Conservation (phyloP, 352 stramenopile species). For the Globisporangium recalcitrans region DNA sequence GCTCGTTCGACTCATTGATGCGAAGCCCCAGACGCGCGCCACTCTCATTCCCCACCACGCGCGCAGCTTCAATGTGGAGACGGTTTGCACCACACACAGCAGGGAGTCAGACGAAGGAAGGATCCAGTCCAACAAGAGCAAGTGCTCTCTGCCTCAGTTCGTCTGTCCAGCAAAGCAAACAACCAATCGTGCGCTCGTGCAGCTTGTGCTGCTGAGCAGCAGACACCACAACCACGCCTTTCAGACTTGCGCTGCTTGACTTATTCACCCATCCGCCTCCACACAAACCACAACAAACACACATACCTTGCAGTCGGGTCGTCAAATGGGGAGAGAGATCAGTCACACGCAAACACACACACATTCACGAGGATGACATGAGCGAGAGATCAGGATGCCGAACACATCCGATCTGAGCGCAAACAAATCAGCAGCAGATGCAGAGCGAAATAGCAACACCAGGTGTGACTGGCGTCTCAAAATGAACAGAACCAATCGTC, state of each 20-base stretch:
- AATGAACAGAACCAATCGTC: too few species aligned
- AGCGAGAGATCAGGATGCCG: not conserved
- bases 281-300: not conserved
- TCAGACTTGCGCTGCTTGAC: not conserved
- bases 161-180: not conserved
- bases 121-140: too few species aligned
- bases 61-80: too few species aligned
- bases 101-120: too few species aligned
- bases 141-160: not conserved
- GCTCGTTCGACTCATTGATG: too few species aligned
- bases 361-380: not conserved
- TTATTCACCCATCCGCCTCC: not conserved
- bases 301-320: not conserved
- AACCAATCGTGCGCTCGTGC: not conserved
- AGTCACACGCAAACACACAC: not conserved
- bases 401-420: not conserved
- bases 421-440: not conserved
- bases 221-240: not conserved
- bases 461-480: not conserved
- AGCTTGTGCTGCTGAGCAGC: not conserved
- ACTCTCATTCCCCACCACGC: too few species aligned
- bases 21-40: too few species aligned
- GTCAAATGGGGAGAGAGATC: not conserved
- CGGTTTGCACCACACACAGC: too few species aligned
- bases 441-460: too few species aligned